Conservation (phyloP, 352 stramenopile genomes). For the Phytophthora sp. region DNA sequence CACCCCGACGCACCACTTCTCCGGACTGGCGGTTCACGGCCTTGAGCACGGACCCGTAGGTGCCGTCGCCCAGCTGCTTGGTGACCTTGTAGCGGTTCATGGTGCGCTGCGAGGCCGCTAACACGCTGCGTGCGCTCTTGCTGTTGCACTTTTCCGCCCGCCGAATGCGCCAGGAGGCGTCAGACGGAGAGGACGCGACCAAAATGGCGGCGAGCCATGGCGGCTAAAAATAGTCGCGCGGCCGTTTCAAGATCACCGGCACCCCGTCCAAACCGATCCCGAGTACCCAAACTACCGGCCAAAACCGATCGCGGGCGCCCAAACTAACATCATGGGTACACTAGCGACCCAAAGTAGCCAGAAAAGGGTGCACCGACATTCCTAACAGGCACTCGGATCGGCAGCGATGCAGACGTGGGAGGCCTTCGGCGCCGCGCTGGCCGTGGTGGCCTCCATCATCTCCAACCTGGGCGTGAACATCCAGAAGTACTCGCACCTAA, state of each 20-base stretch:
- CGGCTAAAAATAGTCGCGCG: conserved; percentile 24
- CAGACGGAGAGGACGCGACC: conserved; percentile 20
- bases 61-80: conserved; percentile 95
- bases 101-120: not conserved
- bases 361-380: not conserved
- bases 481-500: conserved; percentile 88
- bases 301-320: too few species aligned
- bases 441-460: conserved; percentile 80
- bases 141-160: conserved; percentile 27
- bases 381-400: too few species aligned
- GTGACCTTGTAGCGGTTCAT: conserved; percentile 97
- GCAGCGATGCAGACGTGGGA: conserved; percentile 83
- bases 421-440: conserved; percentile 81
- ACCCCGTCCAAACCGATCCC: too few species aligned
- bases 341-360: conserved; percentile 1
- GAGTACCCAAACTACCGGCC: too few species aligned
- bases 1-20: conserved; percentile 93
- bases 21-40: conserved; percentile 93
- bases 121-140: not conserved
- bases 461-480: conserved; percentile 92
- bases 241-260: conserved; percentile 32
- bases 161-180: conserved; percentile 16
- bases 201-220: conserved; percentile 9
- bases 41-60: conserved; percentile 96
- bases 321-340: conserved; percentile 5